phyloP scores from a whole-genome alignment of 345 rosid species.

The Euphorbia tirucalli region DNA sequence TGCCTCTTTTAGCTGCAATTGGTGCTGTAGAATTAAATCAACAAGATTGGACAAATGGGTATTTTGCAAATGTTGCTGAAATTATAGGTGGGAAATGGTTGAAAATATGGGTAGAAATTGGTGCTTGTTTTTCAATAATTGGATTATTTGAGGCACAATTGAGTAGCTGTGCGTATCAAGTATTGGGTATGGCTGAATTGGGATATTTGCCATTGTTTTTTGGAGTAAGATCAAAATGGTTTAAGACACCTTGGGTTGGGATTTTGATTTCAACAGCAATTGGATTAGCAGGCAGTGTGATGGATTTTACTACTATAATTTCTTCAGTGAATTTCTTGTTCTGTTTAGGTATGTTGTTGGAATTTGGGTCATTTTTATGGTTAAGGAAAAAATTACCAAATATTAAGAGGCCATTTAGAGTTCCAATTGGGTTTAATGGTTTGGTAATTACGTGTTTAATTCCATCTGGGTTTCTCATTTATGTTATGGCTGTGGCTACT shows the following conservation, averaged over 20 bases:
- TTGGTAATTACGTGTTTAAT: slow-evolving; percentile 36
- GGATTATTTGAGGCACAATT: slow-evolving; percentile 31
- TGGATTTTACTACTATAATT: slow-evolving; percentile 38
- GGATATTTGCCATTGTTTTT: slow-evolving; percentile 24
- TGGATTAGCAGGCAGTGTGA: slow-evolving; percentile 21
- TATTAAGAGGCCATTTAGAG: slow-evolving; percentile 36
- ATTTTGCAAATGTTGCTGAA: slow-evolving; percentile 21
- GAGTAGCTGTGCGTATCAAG: slow-evolving; percentile 19
- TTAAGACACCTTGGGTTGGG: slow-evolving; percentile 45
- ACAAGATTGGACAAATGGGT: slow-evolving; percentile 25
- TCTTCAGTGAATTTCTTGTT: slow-evolving; percentile 45
- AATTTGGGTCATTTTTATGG: slow-evolving; percentile 48
- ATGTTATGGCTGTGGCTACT: slow-evolving; percentile 35
- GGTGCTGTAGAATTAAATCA: slow-evolving; percentile 20
- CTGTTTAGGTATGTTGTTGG: slow-evolving; percentile 48
- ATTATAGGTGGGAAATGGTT: slow-evolving; percentile 30
- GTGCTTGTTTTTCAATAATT: slow-evolving; percentile 24
- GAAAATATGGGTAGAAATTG: slow-evolving; percentile 26
- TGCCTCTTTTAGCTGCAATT: slow-evolving; percentile 26
- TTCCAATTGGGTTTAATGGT: slow-evolving; percentile 38
- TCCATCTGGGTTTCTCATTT: slow-evolving; percentile 41
- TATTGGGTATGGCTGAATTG: slow-evolving; percentile 31
- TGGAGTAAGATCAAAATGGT: slow-evolving; percentile 30
- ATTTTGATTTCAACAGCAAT: slow-evolving; percentile 35
- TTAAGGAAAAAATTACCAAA: slow-evolving; percentile 36